phyloP scores from a whole-genome alignment of 129 eudicot species.

The Centella asiatica region DNA sequence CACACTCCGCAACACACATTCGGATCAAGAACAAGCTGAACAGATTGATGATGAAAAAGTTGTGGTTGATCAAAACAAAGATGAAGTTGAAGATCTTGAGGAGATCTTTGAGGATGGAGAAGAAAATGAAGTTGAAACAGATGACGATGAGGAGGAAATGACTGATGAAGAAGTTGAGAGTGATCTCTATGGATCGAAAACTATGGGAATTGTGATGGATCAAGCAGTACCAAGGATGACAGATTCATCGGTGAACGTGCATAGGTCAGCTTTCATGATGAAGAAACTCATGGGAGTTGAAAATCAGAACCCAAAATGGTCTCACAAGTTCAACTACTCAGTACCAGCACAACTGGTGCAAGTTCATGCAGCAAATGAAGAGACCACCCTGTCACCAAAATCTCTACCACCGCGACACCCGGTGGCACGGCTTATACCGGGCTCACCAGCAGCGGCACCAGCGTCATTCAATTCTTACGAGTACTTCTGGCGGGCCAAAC shows the following conservation, averaged over 20 bases:
- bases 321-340: conserved; percentile 28
- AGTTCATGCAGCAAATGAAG: conserved; percentile 3
- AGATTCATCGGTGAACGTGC: conserved; percentile 25
- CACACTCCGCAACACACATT: conserved; percentile 31
- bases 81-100: conserved; percentile 12
- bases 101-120: conserved; percentile 19
- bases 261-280: conserved; percentile 30
- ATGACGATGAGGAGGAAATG: conserved; percentile 1
- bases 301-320: conserved; percentile 38
- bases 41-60: neutral
- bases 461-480: conserved; percentile 55
- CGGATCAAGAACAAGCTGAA: neutral
- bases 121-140: neutral
- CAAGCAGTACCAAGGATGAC: conserved; percentile 17
- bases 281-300: conserved; percentile 36
- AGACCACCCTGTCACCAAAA: conserved; percentile 3
- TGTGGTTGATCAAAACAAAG: neutral
- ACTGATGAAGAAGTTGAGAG: conserved; percentile 16
- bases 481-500: conserved; percentile 69
- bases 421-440: conserved; percentile 30
- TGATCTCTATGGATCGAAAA: conserved; percentile 9
- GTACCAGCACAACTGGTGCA: conserved; percentile 14
- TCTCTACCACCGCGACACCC: conserved; percentile 36
- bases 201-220: conserved; percentile 12
- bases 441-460: conserved; percentile 20